Evolutionary conservation across 73 alveolate genomes (phyloP).

Genomic region (Durusdinium trenchii): DNA sequence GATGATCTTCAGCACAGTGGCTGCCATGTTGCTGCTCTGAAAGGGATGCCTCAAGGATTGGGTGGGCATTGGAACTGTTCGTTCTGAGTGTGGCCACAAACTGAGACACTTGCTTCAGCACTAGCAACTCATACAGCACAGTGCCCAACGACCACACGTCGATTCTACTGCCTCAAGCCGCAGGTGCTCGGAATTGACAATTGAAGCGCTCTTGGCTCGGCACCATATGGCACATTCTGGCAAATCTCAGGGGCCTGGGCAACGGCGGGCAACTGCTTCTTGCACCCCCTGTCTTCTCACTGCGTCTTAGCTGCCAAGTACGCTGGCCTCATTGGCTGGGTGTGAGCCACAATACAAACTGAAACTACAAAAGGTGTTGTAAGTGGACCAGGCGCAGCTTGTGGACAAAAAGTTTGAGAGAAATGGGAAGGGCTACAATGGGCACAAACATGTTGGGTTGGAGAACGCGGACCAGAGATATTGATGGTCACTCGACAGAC

Average conservation of each 20-base stretch:
- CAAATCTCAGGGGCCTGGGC: conserved; percentile 77
- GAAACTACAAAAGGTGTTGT: neutral
- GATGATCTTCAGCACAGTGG: conserved; percentile 91
- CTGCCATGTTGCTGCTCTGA: conserved; percentile 93
- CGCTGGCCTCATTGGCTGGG: conserved; percentile 48
- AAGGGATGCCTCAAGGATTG: conserved; percentile 62
- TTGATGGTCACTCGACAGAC: too few species aligned
- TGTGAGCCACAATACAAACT: neutral
- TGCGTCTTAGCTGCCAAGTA: conserved; percentile 39
- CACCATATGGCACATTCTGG: conserved; percentile 59
- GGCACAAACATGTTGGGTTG: too few species aligned
- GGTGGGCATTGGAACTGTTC: neutral
- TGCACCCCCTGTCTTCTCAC: neutral
- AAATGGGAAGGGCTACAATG: too few species aligned
- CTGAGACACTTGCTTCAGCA: neutral
- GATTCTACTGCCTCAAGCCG: conserved; percentile 58
- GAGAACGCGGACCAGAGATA: too few species aligned
- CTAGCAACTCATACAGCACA: conserved; percentile 74
- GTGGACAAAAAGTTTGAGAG: too few species aligned
- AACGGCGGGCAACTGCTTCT: neutral
- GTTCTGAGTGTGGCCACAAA: neutral
- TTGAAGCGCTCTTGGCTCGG: neutral
- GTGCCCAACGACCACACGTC: conserved; percentile 90
- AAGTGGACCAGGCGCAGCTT: too few species aligned
- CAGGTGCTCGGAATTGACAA: neutral